A percentile compares a stretch with the other conserved stretches of the same genome.
These are phyloP conservation scores for Solanum hybrid DNA, from an alignment of 305 asterid genomes.

Conservation along the genomic window DNA sequence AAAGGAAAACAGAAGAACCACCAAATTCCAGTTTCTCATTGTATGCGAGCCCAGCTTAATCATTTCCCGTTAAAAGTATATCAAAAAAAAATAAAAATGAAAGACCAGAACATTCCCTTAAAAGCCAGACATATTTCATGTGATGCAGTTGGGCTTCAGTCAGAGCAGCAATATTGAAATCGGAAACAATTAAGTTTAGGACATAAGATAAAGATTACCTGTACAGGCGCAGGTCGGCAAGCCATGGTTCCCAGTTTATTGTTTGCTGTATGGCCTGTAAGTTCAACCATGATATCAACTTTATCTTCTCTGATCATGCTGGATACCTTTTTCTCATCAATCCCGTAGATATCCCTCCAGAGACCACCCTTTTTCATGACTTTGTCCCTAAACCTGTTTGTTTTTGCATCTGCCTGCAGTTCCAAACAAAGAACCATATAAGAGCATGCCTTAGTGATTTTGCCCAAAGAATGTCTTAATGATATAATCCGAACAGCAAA, in stretches of 20 bases:
- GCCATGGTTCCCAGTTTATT: conserved; percentile 99
- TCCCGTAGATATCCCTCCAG: conserved; percentile 91
- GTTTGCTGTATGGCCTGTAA: conserved; percentile 98
- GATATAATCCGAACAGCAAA: neutral
- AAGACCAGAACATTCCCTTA: neutral
- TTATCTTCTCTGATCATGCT: conserved; percentile 88
- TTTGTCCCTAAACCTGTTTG: conserved; percentile 74
- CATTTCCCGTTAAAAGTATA: neutral
- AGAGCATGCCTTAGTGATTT: neutral
- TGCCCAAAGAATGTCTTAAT: neutral
- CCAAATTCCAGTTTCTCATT: neutral
- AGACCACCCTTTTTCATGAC: conserved; percentile 83
- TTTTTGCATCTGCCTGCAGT: conserved; percentile 93
- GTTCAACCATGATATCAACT: conserved; percentile 95
- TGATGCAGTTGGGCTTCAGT: neutral
- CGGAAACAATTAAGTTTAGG: neutral
- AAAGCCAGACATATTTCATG: neutral
- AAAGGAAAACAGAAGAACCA: neutral
- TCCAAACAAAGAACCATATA: neutral
- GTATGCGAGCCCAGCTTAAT: neutral
- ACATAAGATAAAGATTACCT: conserved; percentile 39
- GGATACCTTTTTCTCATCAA: conserved; percentile 93
- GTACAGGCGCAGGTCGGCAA: conserved; percentile 98
- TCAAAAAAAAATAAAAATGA: neutral
- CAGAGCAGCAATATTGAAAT: neutral